phyloP scores from a whole-genome alignment of 2,329 filamentous ascomycete species.

The Orbilia oligospora region DNA sequence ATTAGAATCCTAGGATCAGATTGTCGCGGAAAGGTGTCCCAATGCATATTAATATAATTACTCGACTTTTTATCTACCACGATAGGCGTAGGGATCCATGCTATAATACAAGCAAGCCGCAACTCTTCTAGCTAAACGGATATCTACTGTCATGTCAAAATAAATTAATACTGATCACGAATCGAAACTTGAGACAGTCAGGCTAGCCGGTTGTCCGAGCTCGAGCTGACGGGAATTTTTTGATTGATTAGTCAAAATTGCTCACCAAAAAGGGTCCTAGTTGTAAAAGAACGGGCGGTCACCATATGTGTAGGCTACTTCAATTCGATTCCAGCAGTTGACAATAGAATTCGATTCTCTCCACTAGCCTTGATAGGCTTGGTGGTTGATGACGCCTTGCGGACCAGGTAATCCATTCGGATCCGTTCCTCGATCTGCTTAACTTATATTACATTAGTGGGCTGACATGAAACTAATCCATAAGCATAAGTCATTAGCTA shows the following conservation, averaged over 20 bases:
- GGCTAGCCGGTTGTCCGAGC: background rate
- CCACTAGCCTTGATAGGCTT: background rate
- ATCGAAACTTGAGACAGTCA: background rate
- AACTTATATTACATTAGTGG: too few species aligned
- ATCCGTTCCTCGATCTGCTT: too few species aligned
- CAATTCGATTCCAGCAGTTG: background rate
- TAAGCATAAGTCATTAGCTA: too few species aligned
- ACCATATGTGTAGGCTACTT: background rate
- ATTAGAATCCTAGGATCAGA: background rate
- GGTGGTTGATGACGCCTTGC: background rate
- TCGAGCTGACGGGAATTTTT: slow-evolving; percentile 1
- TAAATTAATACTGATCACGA: slow-evolving; percentile 10
- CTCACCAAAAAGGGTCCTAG: background rate
- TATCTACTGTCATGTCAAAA: background rate
- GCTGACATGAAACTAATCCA: background rate
- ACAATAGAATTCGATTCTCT: background rate
- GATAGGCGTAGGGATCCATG: slow-evolving; percentile 10
- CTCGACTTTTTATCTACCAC: slow-evolving; percentile 18
- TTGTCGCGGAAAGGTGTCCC: background rate
- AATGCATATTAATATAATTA: background rate
- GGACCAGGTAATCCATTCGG: background rate
- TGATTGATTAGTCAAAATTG: background rate
- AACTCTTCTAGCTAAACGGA: background rate
- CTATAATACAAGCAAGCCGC: background rate
- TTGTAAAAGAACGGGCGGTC: background rate